Evolutionary conservation across 2,329 filamentous ascomycete species (phyloP).

Genomic region (Hypoxylon sp.): DNA sequence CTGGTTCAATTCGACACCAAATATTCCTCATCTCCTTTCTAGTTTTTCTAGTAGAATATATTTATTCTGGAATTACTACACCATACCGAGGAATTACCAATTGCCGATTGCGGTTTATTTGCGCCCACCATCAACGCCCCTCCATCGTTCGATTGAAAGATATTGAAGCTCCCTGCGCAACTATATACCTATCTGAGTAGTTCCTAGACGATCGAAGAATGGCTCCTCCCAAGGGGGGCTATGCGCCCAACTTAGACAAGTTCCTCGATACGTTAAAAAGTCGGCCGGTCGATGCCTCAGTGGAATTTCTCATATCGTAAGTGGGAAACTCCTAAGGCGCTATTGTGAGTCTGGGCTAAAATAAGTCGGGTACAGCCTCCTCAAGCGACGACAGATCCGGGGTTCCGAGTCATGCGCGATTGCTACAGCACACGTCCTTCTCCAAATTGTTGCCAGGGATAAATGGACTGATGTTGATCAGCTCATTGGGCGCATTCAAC

Average conservation of each 20-base stretch:
- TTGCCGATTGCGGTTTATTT: slow-evolving; percentile 25
- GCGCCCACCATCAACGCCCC: slow-evolving; percentile 28
- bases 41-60: slow-evolving; percentile 1
- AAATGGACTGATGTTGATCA: slow-evolving; percentile 83
- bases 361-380: slow-evolving; percentile 69
- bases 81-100: not conserved
- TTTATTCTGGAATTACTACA: not conserved
- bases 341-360: slow-evolving; percentile 43
- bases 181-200: slow-evolving; percentile 5
- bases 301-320: slow-evolving; percentile 87
- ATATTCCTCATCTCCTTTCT: not conserved
- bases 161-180: slow-evolving; percentile 22
- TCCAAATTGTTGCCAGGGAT: slow-evolving; percentile 86
- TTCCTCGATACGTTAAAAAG: slow-evolving; percentile 85
- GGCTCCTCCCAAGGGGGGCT: slow-evolving; percentile 69
- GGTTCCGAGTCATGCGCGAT: slow-evolving; percentile 91
- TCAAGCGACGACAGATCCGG: slow-evolving; percentile 91
- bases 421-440: slow-evolving; percentile 89
- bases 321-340: slow-evolving; percentile 48
- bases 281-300: slow-evolving; percentile 82
- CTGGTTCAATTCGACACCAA: not conserved
- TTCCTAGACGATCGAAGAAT: slow-evolving; percentile 58
- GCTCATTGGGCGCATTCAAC: slow-evolving; percentile 84
- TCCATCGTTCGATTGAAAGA: slow-evolving; percentile 14
- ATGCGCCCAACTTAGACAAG: slow-evolving; percentile 81